These are phyloP conservation scores for Cucumis variabilis DNA, from an alignment of 331 rosid genomes.

Conservation along the genomic window DNA sequence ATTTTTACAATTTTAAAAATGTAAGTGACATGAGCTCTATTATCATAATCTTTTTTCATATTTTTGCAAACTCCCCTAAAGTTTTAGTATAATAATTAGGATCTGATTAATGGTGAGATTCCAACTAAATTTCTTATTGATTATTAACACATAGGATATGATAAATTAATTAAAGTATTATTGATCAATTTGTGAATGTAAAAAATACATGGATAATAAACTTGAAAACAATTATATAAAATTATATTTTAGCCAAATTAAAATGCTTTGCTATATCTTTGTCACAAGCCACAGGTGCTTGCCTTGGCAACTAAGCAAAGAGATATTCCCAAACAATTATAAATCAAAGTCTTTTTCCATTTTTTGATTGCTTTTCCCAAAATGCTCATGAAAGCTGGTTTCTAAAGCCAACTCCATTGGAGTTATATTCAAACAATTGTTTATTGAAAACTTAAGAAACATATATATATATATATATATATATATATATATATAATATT, in stretches of 20 bases:
- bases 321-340: not conserved
- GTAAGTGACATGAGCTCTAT: too few relatives aligned
- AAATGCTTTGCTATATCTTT: not conserved
- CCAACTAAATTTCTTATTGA: too few relatives aligned
- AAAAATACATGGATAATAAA: not conserved
- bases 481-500: too few relatives aligned
- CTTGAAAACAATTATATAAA: not conserved
- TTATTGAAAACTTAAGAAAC: too few relatives aligned
- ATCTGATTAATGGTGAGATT: too few relatives aligned
- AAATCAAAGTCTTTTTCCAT: not conserved
- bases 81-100: too few relatives aligned
- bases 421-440: not conserved
- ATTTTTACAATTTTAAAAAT: too few relatives aligned
- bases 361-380: not conserved
- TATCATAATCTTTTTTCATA: too few relatives aligned
- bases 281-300: not conserved
- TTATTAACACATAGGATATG: not conserved
- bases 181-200: not conserved
- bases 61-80: too few relatives aligned
- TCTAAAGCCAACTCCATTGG: not conserved
- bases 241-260: not conserved
- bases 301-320: slow-evolving; percentile 22
- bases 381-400: not conserved
- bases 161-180: not conserved
- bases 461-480: too few relatives aligned